Evolutionary conservation across 164 flowering plant species (phyloP).

Genomic region (Vitis rupestris): DNA sequence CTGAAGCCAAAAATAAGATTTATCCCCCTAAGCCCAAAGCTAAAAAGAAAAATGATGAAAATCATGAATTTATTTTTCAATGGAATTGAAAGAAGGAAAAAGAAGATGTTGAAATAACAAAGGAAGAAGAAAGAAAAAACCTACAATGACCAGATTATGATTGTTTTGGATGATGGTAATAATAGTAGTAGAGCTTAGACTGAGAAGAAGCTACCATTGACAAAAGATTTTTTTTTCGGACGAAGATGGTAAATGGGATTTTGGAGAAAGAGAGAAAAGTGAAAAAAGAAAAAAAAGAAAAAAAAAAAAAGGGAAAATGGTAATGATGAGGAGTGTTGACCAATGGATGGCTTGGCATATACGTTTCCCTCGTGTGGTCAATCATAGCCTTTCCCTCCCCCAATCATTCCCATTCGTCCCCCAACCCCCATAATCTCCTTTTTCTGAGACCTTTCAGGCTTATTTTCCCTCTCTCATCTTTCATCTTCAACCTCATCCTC

Average conservation of each 20-base stretch:
- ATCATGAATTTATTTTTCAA: no score
- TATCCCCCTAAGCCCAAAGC: no score
- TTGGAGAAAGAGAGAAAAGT: background rate
- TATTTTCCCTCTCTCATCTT: no score
- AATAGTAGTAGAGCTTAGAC: background rate
- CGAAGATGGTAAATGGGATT: background rate
- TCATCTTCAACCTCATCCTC: no score
- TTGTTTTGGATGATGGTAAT: constrained; percentile 6
- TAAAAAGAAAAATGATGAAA: no score
- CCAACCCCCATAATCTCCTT: no score
- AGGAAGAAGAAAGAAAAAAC: no score
- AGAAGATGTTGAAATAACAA: constrained; percentile 5
- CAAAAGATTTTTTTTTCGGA: background rate
- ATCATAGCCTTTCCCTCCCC: constrained; percentile 9
- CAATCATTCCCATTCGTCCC: background rate
- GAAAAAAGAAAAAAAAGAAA: no score
- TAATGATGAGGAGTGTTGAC: constrained; percentile 15
- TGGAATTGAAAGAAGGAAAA: constrained; percentile 9
- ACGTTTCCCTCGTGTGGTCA: constrained; percentile 22
- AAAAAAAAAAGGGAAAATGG: background rate
- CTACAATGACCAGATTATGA: no score
- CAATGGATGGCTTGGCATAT: constrained; percentile 12
- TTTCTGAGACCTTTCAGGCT: no score
- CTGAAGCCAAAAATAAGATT: no score
- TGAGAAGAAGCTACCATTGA: background rate